Conservation (phyloP, 2,329 filamentous ascomycete species). For the Fusarium odoratissimum region DNA sequence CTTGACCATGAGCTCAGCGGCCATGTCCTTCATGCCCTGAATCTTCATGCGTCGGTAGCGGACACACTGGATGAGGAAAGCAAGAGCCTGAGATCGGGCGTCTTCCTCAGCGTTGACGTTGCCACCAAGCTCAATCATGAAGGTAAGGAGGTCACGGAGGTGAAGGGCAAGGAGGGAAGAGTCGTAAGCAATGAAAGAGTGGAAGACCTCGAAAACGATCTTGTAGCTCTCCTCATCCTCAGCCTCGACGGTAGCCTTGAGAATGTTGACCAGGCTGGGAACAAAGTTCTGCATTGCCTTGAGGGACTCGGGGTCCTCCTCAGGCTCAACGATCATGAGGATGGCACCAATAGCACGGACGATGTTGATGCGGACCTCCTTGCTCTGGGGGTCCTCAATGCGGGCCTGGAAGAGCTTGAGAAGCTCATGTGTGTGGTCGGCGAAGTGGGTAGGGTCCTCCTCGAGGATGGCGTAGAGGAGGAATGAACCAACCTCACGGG, state of each 20-base stretch:
- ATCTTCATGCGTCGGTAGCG: conserved; percentile 96
- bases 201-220: conserved; percentile 95
- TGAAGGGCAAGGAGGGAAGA: conserved; percentile 84
- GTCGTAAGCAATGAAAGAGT: conserved; percentile 92
- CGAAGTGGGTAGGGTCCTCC: conserved; percentile 85
- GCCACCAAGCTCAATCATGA: conserved; percentile 89
- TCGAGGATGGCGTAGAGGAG: conserved; percentile 94
- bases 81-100: conserved; percentile 87
- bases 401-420: conserved; percentile 87
- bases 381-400: conserved; percentile 89
- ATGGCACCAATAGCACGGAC: conserved; percentile 90
- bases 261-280: conserved; percentile 87
- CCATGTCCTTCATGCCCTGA: conserved; percentile 85
- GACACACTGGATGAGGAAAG: conserved; percentile 92
- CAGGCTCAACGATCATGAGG: conserved; percentile 86
- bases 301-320: conserved; percentile 81
- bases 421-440: conserved; percentile 81
- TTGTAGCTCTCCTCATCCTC: conserved; percentile 89
- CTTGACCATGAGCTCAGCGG: conserved; percentile 87
- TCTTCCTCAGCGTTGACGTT: conserved; percentile 85
- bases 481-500: conserved; percentile 92
- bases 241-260: conserved; percentile 84
- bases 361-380: conserved; percentile 94
- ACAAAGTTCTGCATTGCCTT: conserved; percentile 82
- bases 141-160: conserved; percentile 89